Evolutionary conservation across 176 grass and related monocot species (phyloP).

Genomic region (Elaeis guineensis): DNA sequence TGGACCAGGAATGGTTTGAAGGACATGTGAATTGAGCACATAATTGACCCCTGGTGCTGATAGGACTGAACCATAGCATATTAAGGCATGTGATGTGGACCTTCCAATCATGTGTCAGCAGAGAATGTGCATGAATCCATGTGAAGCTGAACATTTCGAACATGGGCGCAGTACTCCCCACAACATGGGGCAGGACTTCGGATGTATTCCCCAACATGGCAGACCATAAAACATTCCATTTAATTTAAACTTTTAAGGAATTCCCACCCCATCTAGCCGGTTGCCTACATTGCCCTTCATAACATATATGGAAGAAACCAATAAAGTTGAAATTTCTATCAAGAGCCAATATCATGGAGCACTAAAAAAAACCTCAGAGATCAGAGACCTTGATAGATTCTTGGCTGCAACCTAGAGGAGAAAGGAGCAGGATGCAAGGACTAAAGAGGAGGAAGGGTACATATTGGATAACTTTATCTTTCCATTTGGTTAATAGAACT

Average conservation of each 20-base stretch:
- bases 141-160: slow-evolving; percentile 19
- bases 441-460: too few relatives aligned
- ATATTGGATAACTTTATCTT: too few relatives aligned
- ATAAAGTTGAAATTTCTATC: too few relatives aligned
- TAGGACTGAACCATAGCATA: background rate
- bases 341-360: too few relatives aligned
- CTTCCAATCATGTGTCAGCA: background rate
- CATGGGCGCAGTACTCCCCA: slow-evolving; percentile 5
- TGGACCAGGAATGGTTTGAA: background rate
- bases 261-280: too few relatives aligned
- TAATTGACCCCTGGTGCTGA: background rate
- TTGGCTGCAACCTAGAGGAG: too few relatives aligned
- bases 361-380: too few relatives aligned
- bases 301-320: too few relatives aligned
- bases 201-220: background rate
- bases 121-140: background rate
- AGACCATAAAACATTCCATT: slow-evolving; percentile 15
- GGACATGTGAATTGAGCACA: background rate
- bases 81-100: slow-evolving; percentile 11
- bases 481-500: background rate
- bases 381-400: too few relatives aligned
- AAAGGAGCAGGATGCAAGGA: too few relatives aligned
- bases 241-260: too few relatives aligned
- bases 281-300: too few relatives aligned
- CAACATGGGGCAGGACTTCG: background rate